A percentile compares a stretch with the other conserved stretches of the same genome.
Evolutionary conservation across 768 basidiomycete species (phyloP).

Genomic region (Agaricus sinodeliciosus): DNA sequence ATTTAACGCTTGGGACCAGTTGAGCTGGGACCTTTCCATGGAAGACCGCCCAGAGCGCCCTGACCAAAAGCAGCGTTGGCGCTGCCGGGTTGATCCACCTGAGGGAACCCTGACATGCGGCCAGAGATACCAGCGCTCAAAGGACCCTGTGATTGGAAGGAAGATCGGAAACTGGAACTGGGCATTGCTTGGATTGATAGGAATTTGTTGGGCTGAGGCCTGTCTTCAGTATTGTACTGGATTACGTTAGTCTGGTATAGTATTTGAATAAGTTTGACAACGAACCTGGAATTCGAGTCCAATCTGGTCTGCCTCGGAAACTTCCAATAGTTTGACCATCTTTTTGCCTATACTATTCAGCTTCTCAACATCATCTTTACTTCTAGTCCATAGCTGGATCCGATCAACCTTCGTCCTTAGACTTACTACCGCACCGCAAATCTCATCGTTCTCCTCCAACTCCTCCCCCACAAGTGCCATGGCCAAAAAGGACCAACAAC

Average conservation of each 20-base stretch:
- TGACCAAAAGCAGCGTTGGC: constrained; percentile 25
- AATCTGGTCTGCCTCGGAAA: constrained; percentile 79
- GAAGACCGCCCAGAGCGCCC: constrained; percentile 15
- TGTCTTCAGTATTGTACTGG: constrained; percentile 85
- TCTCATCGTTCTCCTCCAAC: constrained; percentile 63
- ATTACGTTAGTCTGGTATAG: neutral
- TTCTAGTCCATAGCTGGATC: constrained; percentile 87
- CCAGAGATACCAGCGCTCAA: constrained; percentile 19
- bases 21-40: constrained; percentile 20
- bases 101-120: constrained; percentile 12
- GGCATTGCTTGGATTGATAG: constrained; percentile 72
- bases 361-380: constrained; percentile 79
- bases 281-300: constrained; percentile 86
- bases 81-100: constrained; percentile 17
- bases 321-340: constrained; percentile 74
- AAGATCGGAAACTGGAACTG: constrained; percentile 56
- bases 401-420: constrained; percentile 81
- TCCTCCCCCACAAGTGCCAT: constrained; percentile 90
- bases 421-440: constrained; percentile 85
- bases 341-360: constrained; percentile 82
- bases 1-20: constrained; percentile 1
- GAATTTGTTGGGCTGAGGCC: constrained; percentile 77
- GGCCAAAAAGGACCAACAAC: constrained; percentile 85
- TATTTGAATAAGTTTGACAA: neutral
- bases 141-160: constrained; percentile 38